These are phyloP conservation scores for Termitomyces sp. DNA, from an alignment of 1,284 basidiomycete species.

Conservation along the genomic window DNA sequence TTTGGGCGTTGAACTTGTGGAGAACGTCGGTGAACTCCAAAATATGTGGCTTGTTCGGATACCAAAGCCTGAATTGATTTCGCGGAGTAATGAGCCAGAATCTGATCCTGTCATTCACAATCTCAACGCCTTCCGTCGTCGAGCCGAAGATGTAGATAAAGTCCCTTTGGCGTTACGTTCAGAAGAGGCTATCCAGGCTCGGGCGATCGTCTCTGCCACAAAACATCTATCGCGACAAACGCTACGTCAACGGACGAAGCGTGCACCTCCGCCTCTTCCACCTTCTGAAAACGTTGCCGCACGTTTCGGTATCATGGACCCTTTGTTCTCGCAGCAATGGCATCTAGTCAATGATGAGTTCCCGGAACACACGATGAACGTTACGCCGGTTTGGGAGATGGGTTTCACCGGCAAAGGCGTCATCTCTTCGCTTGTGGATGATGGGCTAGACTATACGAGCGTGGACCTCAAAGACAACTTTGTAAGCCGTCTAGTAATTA, in stretches of 20 bases:
- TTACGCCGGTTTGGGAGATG: constrained; percentile 79
- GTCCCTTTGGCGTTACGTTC: constrained; percentile 32
- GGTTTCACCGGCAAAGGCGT: constrained; percentile 86
- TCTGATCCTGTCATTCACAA: constrained; percentile 50
- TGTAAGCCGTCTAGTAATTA: constrained; percentile 45
- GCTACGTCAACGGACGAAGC: constrained; percentile 62
- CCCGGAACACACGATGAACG: constrained; percentile 81
- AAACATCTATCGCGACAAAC: constrained; percentile 54
- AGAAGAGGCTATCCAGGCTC: constrained; percentile 33
- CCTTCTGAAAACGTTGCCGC: constrained; percentile 49
- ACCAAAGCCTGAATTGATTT: constrained; percentile 32
- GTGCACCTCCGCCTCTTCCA: constrained; percentile 55
- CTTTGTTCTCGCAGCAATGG: constrained; percentile 84
- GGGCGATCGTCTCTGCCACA: constrained; percentile 47
- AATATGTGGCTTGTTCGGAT: constrained; percentile 85
- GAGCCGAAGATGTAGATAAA: constrained; percentile 23
- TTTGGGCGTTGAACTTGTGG: constrained; percentile 83
- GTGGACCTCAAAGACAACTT: constrained; percentile 89
- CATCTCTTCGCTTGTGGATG: constrained; percentile 89
- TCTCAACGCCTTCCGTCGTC: constrained; percentile 42
- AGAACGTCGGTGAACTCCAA: constrained; percentile 79
- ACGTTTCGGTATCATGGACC: constrained; percentile 77
- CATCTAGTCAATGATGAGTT: constrained; percentile 29
- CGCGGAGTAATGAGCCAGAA: constrained; percentile 38
- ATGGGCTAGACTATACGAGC: constrained; percentile 90